Evolutionary conservation across 176 grass and related monocot genomes (phyloP), one percentile per base, ranked within the genome.

Genomic region (Typha latifolia): DNA sequence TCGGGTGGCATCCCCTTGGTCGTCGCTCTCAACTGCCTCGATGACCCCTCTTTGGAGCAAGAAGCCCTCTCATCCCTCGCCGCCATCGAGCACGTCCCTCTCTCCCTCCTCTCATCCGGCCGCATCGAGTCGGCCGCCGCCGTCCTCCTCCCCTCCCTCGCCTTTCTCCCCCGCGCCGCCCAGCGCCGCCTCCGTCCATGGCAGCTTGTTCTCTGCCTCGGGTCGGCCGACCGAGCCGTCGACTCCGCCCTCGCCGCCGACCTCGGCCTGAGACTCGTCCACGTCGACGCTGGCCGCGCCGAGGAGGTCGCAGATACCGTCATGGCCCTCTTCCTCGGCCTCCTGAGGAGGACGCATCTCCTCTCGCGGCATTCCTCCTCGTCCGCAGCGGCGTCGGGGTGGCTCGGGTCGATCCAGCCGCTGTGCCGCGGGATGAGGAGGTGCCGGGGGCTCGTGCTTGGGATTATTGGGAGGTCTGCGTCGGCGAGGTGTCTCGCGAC

Each of bases 231-330:
- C 88, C 93, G 93, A 57, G 85, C 88, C 20, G 88, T 82, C 3
- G 88, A 96, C 78, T 78, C 88, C 4, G 88, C 85, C 12, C 62
- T 57, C 1, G 93, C 93, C 48, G 74, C 85, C 4, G 93, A 96
- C 77, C 85, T 96, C 49, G 88, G 92, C 16, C 82, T 96, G 64
- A 74, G 88, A 67, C 88, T 89, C 5, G 75, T 86, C 8, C 93
- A 91, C 34, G 88, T 96, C 37, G 93, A 96, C 69, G 82, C 88
- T 37, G 82, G 82, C 80, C 82, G 93, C 21, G 84, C 88, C 12
- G 88, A 89, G 80, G 93, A 96, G 88, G 85, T 96, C 15, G 88
- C 93, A 48, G 93, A 96, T 81, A 96, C 85, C 48, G 85, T 96
- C 71, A 96, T 91, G 93, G 93, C 93, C 48, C 88, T 96, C 34